Evolutionary conservation across 768 basidiomycete species (phyloP), one percentile per base, ranked within the genome.

Genomic region (Artomyces pyxidatus): DNA sequence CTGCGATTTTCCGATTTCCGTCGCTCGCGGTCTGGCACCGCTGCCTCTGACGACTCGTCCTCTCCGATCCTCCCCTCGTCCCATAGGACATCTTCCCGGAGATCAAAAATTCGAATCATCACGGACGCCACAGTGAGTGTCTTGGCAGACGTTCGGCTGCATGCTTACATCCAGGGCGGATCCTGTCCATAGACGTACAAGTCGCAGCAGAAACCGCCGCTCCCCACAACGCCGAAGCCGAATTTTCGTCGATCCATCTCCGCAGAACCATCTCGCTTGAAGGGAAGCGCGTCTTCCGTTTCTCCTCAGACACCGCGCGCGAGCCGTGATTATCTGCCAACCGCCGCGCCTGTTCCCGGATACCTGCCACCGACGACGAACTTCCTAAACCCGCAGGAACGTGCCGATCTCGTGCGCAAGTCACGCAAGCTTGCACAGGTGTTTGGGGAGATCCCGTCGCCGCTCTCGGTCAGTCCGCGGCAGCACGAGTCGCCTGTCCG

Each of bases 381-480:
- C 64, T 65, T 73, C 54, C 79, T 88, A 41, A 70, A 71, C 53
- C 67, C 79, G 16, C 70, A 73, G 10, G 80, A 85, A 54, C 85
- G 88, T 26, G 76, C 83, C 0, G 85, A 85, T 43, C 78, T 84
- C 49, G 70, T 91, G 27, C 72, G 78, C 47, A 84, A 82, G 57
- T 77, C 81, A 44, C 80, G 83, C 58, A 92, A 92, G 64, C 75
- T 91, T 42, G 73, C 83, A n/a, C 81, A 83, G 53, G 68, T 91
- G n/a, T 82, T 91, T 47, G 88, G 88, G 37, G 73, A 79, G 63
- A 78, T 73, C 3, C 85, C 83, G 23, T 56, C 46, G 7, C 45
- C 38, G 17, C 19, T 42, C 17, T 45, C 52, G 2, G 52, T 49
- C 1, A 35, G 51, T 41, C 44, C 9, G 50, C 37, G 50, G 50